Base-by-base conservation (phyloP, 306 rosid genomes). In the Abrus precatorius region DNA sequence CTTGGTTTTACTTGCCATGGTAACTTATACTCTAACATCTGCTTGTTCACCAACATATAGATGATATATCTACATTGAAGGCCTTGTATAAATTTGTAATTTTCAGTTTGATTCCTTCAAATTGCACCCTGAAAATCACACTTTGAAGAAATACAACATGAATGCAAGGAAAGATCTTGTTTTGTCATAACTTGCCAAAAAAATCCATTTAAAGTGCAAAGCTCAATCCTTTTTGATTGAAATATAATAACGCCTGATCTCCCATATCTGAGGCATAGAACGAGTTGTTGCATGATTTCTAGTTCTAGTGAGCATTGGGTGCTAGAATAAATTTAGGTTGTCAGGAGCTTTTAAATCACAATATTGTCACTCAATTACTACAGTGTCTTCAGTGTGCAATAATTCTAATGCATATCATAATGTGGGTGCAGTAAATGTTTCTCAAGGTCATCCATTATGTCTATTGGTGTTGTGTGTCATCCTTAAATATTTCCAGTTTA, bases 401-500 rank as follows among this genome's bases (percentile, higher is more conserved):
- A 47, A 34, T 68, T 69, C 47, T 34, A 40, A 27, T 84, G 55
- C 36, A 27, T 62, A 53, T 85, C 20, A 20, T 20, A 20, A 20
- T 20, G 20, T 71, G 52, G 14, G 40, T 40, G 40, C 30, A 29
- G n/a, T 29, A 33, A 72, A 12, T 30, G 34, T 57, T 80, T 43
- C 78, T 56, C 9, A 6, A 56, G 49, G 0, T 43, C 60, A 59
- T 30, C 33, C 13, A 44, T 69, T 14, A 34, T 64, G 43, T 60
- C 14, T 57, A 14, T 45, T 72, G 8, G 13, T 54, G 32, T 13
- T n/a, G 63, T 54, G 9, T 36, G 20, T 67, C 72, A 32, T 70
- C 60, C 30, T 50, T 78, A 52, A 64, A 57, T 55, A 57, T 56
- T 54, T 76, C 63, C 57, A 45, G 33, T 78, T 76, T 80, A 54